Base-by-base conservation (phyloP, 139 green algal species). In the Coelastrella sp. region DNA sequence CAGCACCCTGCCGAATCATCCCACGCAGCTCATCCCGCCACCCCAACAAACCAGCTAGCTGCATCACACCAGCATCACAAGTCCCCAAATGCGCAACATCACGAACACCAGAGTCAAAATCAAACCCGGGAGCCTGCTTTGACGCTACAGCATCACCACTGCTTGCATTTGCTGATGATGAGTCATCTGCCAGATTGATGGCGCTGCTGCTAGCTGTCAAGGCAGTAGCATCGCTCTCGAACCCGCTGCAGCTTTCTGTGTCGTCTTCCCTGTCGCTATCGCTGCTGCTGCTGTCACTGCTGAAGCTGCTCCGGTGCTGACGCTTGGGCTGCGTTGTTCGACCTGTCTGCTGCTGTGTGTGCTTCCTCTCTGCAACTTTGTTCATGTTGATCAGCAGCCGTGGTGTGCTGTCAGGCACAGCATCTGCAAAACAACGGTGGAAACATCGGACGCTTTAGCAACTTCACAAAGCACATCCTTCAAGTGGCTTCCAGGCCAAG, bases 301-400 rank as follows among this genome's bases (percentile, higher is more conserved):
- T 22, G n/a, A 14, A 32, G 85, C 73, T 59, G 73, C 73, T 76
- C 10, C 19, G 14, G 85, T 85, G 87, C 65, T 86, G 47, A 2
- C 5, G 8, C 77, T 23, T 5, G 8, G 5, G 17, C n/a, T 76
- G 81, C 32, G 32, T 47, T 47, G 32, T 47, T 47, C 32, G 32
- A 47, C 32, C 0, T 17, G 10, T 75, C 73, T 90, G 85, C 73
- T 74, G 73, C 73, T 61, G 17, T 10, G 65, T 23, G 32, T 88
- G 54, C 83, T 88, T 75, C 7, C 57, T 20, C 74, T 90, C 85
- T 14, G 92, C 96, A 2, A 95, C 95, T 66, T 88, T 90, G 87
- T 97, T 95, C 14, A 92, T 84, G 91, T 98, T 98, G 89, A 98
- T 95, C 23, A 98, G 92, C 74, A 98, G 61, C 4, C 97, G 88